A percentile compares a stretch with the other conserved stretches of the same genome.
phyloP scores from a whole-genome alignment of 139 green algal species.

The Dunaliella sp. region DNA sequence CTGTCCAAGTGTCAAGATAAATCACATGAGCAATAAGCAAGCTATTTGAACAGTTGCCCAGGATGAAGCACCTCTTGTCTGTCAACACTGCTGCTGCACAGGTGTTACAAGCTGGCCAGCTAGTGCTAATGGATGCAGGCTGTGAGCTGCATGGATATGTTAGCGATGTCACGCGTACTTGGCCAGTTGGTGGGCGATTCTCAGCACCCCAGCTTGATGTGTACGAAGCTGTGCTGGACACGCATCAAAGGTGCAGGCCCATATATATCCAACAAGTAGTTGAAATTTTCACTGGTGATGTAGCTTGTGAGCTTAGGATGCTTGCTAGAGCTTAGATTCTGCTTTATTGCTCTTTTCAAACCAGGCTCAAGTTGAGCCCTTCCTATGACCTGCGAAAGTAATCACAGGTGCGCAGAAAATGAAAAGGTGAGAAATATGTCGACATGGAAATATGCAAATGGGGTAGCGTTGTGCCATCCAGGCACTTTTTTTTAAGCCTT shows the following conservation, averaged over 20 bases:
- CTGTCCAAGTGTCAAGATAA: too few relatives aligned
- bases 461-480: too few relatives aligned
- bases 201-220: slow-evolving; percentile 61
- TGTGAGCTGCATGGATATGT: slow-evolving; percentile 73
- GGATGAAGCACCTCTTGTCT: too few relatives aligned
- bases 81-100: slow-evolving; percentile 14
- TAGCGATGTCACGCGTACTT: slow-evolving; percentile 87
- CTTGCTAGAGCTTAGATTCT: not conserved
- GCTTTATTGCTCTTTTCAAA: not conserved
- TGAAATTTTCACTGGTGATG: not conserved
- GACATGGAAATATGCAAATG: too few relatives aligned
- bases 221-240: slow-evolving; percentile 70
- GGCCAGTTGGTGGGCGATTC: slow-evolving; percentile 67
- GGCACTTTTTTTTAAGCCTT: too few relatives aligned
- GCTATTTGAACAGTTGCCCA: too few relatives aligned
- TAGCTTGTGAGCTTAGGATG: not conserved
- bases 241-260: slow-evolving; percentile 41
- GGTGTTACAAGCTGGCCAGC: slow-evolving; percentile 48
- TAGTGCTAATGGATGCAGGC: slow-evolving; percentile 91
- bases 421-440: too few relatives aligned
- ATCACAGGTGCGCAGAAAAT: too few relatives aligned
- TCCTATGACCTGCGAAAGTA: too few relatives aligned
- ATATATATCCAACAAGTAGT: too few relatives aligned
- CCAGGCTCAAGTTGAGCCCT: too few relatives aligned
- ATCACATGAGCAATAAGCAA: too few relatives aligned